Percentiles rank a stretch among this genome's conserved stretches.
Evolutionary conservation across 257 asterid genomes (phyloP).

Genomic region (Plantago major): DNA sequence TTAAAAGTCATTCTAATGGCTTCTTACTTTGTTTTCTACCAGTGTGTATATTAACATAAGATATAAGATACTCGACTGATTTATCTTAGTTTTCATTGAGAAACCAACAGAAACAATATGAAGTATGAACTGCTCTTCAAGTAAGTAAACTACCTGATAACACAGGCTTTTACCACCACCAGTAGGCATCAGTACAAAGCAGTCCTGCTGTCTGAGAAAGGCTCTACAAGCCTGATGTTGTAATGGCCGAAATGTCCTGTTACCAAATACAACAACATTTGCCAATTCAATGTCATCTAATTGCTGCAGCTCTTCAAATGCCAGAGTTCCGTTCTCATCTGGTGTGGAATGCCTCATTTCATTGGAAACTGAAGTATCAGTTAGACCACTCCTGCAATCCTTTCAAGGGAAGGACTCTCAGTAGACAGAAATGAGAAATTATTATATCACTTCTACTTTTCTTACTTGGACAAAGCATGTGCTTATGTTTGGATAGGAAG

Average conservation of each 20-base stretch:
- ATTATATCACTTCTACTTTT: conserved; percentile 2
- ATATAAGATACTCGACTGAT: conserved; percentile 4
- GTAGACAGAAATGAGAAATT: conserved; percentile 17
- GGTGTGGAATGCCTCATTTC: conserved; percentile 25
- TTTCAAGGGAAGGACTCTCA: conserved; percentile 27
- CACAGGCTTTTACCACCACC: conserved; percentile 99
- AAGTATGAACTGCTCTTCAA: conserved; percentile 8
- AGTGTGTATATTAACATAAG: neutral
- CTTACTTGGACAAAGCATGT: conserved; percentile 6
- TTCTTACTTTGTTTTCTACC: too few relatives aligned
- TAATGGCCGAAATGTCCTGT: conserved; percentile 68
- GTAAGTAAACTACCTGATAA: conserved; percentile 70
- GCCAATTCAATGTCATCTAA: conserved; percentile 85
- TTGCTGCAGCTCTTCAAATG: conserved; percentile 65
- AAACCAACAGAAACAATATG: conserved; percentile 11
- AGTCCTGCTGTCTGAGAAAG: conserved; percentile 59
- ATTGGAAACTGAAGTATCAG: conserved; percentile 35
- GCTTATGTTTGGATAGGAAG: neutral
- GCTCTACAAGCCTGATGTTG: conserved; percentile 84
- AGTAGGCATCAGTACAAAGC: conserved; percentile 95
- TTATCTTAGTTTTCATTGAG: conserved; percentile 17
- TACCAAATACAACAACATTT: conserved; percentile 88
- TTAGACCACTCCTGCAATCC: conserved; percentile 44
- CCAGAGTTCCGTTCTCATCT: conserved; percentile 36
- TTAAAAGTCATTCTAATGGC: neutral